Base-by-base conservation (phyloP, 306 rosid genomes). In the Spatholobus suberectus region DNA sequence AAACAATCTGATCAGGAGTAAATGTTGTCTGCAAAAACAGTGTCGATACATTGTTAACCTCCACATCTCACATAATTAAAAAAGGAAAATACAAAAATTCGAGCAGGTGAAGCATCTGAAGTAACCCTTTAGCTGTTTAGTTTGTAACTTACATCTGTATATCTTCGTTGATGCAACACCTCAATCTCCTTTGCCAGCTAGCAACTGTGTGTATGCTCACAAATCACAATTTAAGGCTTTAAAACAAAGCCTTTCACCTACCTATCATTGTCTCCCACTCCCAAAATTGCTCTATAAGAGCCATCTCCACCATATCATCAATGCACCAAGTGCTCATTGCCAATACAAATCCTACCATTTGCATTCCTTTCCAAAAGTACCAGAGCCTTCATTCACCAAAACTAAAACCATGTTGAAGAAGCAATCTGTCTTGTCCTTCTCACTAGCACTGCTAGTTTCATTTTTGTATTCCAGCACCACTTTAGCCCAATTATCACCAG, bases 401-500 rank as follows among this genome's bases (percentile, higher is more conserved):
- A 35, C 51, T 2, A 34, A 9, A 58, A 73, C 18, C 75, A 47
- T 55, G 67, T 0, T 54, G 77, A 82, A 68, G 26, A 83, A 81
- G 3, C 79, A 57, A 41, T 81, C 73, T 72, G 47, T 81, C 8
- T 54, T 84, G 27, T 61, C 58, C 65, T 75, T 76, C 71, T 23
- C 89, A 38, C 32, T 87, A 2, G 35, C 63, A 76, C 43, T 87
- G 1, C 65, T 75, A 49, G 1, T 75, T 20, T 67, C 40, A 1
- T 46, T 88, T 27, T 52, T 77, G 43, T 76, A 55, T 80, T 78
- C 82, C 38, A n/a, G 77, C 32, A 7, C 61, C 14, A 71, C 76
- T 3, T 43, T 38, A 24, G 90, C 88, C 4, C 94, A 84, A 51
- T 32, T 81, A 63, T 41, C 87, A 27, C 85, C 92, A 4, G 90